Evolutionary conservation across 2,329 filamentous ascomycete genomes (phyloP).

Genomic region (Diatrype stigma): DNA sequence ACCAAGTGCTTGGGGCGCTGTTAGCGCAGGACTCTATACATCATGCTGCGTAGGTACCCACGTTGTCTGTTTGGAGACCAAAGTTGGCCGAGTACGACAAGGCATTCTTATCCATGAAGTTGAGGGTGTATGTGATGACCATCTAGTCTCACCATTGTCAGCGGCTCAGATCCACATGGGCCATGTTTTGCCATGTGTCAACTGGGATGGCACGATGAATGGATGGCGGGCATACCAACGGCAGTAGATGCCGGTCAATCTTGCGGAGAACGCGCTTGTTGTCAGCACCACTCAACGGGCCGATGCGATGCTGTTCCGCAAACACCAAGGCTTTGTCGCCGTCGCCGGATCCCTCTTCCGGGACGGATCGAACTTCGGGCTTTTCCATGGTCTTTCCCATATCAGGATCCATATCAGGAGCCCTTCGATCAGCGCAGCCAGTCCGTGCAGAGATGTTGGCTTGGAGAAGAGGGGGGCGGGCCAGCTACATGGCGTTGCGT

Average conservation of each 20-base stretch:
- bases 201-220: too few relatives aligned
- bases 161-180: too few relatives aligned
- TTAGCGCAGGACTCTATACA: too few relatives aligned
- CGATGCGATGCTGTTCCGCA: slow-evolving; percentile 13
- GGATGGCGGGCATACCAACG: slow-evolving; percentile 16
- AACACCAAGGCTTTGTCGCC: slow-evolving; percentile 17
- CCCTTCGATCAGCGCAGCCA: too few relatives aligned
- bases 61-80: slow-evolving; percentile 14
- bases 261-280: slow-evolving; percentile 20
- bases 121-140: slow-evolving; percentile 22
- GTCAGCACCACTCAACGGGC: slow-evolving; percentile 10
- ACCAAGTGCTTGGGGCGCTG: slow-evolving; percentile 4
- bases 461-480: too few relatives aligned
- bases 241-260: slow-evolving; percentile 19
- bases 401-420: too few relatives aligned
- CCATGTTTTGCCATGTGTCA: too few relatives aligned
- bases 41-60: slow-evolving; percentile 1
- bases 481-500: too few relatives aligned
- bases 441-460: too few relatives aligned
- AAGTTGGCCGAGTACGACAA: slow-evolving; percentile 19
- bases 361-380: slow-evolving; percentile 5
- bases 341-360: slow-evolving; percentile 7
- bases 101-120: slow-evolving; percentile 26
- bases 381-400: slow-evolving; percentile 10
- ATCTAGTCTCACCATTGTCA: slow-evolving; percentile 4